Conservation (phyloP, 176 grass and related monocot genomes). For the Carex parvula region DNA sequence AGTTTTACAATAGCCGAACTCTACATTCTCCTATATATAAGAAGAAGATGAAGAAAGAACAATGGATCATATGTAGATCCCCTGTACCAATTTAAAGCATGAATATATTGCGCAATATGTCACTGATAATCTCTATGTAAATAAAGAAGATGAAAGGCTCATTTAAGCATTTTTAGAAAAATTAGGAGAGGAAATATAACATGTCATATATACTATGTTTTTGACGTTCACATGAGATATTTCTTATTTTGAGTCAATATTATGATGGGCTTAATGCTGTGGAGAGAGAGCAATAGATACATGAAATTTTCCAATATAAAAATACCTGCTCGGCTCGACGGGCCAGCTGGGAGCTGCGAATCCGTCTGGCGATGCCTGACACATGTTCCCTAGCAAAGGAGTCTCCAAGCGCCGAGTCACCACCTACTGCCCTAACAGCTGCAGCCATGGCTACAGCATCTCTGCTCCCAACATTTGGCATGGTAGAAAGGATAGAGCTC, state of each 20-base stretch:
- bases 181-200: neutral
- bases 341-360: slow-evolving; percentile 75
- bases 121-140: neutral
- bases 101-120: neutral
- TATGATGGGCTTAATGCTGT: neutral
- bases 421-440: slow-evolving; percentile 90
- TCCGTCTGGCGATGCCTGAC: slow-evolving; percentile 73
- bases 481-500: slow-evolving; percentile 81
- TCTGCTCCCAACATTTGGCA: slow-evolving; percentile 92
- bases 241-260: neutral
- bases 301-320: neutral
- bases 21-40: neutral
- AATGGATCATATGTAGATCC: neutral
- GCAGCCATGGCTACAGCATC: slow-evolving; percentile 99
- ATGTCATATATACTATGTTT: neutral
- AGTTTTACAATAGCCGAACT: neutral
- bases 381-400: slow-evolving; percentile 96
- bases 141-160: neutral
- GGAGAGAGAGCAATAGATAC: neutral
- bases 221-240: neutral
- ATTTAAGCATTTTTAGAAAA: neutral
- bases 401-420: slow-evolving; percentile 84
- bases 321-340: slow-evolving; percentile 87
- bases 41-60: neutral
- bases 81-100: neutral